phyloP scores from a whole-genome alignment of 805 yeast species.

The Barnettozyma wickerhamii region DNA sequence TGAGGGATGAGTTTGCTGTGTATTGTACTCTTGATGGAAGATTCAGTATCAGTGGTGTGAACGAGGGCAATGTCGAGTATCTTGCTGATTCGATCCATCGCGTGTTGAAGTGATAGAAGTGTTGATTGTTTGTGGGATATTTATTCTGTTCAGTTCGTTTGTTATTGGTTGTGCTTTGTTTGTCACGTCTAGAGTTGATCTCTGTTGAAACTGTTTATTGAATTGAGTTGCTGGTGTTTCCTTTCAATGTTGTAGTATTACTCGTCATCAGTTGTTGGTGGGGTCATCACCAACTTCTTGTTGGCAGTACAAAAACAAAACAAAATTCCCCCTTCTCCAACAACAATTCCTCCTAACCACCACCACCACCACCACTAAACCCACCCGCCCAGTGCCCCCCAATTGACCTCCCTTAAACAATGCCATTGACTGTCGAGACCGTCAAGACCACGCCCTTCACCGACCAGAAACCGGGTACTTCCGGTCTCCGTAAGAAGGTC shows the following conservation, averaged over 20 bases:
- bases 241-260: neutral
- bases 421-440: conserved; percentile 15
- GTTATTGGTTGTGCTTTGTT: too few species aligned
- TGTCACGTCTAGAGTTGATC: neutral
- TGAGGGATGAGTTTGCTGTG: conserved; percentile 69
- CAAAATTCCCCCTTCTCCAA: too few species aligned
- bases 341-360: too few species aligned
- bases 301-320: neutral
- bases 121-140: neutral
- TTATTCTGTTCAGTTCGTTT: neutral
- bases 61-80: conserved; percentile 72
- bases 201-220: neutral
- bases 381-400: too few species aligned
- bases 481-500: conserved; percentile 92
- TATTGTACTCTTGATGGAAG: conserved; percentile 91
- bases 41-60: conserved; percentile 86
- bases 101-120: conserved; percentile 33
- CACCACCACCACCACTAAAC: too few species aligned
- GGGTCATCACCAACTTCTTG: too few species aligned
- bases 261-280: too few species aligned
- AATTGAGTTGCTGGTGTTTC: neutral
- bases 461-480: conserved; percentile 98
- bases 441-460: conserved; percentile 69
- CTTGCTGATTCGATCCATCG: conserved; percentile 56
- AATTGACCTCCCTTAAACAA: neutral